Evolutionary conservation across 805 yeast species (phyloP), one percentile per base, ranked within the genome.

Genomic region (Hanseniaspora meyeri): DNA sequence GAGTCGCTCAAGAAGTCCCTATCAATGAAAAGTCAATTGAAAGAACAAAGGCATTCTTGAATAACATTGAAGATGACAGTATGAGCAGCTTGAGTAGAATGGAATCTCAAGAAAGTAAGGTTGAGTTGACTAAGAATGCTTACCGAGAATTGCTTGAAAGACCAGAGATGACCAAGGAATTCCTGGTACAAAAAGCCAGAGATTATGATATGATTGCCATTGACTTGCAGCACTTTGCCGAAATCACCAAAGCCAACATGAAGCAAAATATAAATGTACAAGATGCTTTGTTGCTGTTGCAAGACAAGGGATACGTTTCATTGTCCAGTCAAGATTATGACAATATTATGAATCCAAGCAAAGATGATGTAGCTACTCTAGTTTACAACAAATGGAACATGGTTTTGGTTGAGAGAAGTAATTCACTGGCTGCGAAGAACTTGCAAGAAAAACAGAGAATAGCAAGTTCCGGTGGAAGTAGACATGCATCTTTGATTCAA

Each of bases 281-380:
- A 31, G 63, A 49, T 12, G 53, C 70, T 4, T 53, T 63, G 39
- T 62, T 62, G 29, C 64, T 64, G 46, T 66, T 68, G 63, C 56
- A 62, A 6, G 71, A 68, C 20, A 60, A 65, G 49, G 74, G 72
- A 0, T 63, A 72, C 34, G 65, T 67, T 31, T 64, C 74, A 17
- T 62, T 77, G 12, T 62, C 72, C 0, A 62, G 64, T 32, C 69
- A 70, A 10, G 71, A 73, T 34, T 65, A 66, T 36, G 51, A 50
- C 16, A 27, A 9, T 2, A 20, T 45, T 1, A 27, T 3, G 4
- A 50, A 50, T 27, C 55, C 54, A 38, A 50, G 38, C 10, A 50
- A 24, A 24, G 50, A 46, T 32, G 55, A 50, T 17, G 54, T 56
- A 12, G 51, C 54, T 17, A 50, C 42, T 20, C 4, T 47, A 12